Evolutionary conservation across 805 yeast species (phyloP), one percentile per base, ranked within the genome.

Genomic region (Wickerhamiella australiensis): DNA sequence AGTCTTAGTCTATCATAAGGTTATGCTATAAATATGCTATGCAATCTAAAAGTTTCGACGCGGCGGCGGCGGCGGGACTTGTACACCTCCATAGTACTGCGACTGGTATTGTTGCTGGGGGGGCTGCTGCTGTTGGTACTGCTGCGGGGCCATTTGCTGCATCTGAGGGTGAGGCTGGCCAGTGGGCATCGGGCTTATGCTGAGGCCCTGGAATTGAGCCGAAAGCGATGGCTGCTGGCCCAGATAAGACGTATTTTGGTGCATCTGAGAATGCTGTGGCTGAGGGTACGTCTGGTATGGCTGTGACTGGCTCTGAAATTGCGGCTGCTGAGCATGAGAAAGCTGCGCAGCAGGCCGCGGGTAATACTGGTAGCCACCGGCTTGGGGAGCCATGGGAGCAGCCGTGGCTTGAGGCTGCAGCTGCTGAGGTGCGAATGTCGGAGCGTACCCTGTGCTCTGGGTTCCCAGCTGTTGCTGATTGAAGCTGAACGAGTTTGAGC

Each of bases 1-100:
- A 26, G 29, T 26, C n/a, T n/a, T n/a, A n/a, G n/a, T n/a, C n/a
- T n/a, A n/a, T n/a, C n/a, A n/a, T n/a, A n/a, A n/a, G n/a, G n/a
- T n/a, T 15, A 37, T 37, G 42, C 42, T 37, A 37, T 37, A 22
- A 37, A 37, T 37, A 37, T 37, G 42, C 42, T 20, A 37, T 6
- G 5, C 15, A 22, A 6, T 17, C 42, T 37, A 37, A 22, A 37
- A 20, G 26, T 37, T 22, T 17, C 44, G 31, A 25, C 33, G 42
- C 23, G 47, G 47, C 8, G 47, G 47, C 8, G 47, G 47, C 12
- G 47, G 53, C 47, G 46, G 49, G 20, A 37, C 45, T 25, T 35
- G 46, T 18, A 47, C 45, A 29, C 50, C 57, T 20, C 47, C 47
- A 18, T 45, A 45, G 31, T n/a, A 15, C 42, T 45, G 47, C 3